Evolutionary conservation across 345 rosid genomes (phyloP).

Genomic region (Eutrema japonicum): DNA sequence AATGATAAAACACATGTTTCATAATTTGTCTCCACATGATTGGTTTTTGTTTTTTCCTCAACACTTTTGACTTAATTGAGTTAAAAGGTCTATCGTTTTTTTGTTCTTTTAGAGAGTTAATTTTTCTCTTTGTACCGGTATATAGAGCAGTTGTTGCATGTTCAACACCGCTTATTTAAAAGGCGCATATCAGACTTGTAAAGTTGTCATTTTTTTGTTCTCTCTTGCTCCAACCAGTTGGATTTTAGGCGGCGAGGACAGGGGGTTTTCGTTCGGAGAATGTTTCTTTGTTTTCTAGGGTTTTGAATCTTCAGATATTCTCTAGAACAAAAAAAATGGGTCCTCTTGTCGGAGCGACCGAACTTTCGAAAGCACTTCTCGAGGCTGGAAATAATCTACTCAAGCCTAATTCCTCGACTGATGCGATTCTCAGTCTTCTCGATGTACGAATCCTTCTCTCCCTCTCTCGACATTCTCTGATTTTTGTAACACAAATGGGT

Average conservation of each 20-base stretch:
- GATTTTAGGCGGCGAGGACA: slow-evolving; percentile 22
- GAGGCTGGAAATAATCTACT: slow-evolving; percentile 64
- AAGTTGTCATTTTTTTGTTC: slow-evolving; percentile 9
- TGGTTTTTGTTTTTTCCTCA: not conserved
- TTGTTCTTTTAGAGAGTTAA: not conserved
- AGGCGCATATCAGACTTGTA: slow-evolving; percentile 10
- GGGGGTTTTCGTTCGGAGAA: slow-evolving; percentile 18
- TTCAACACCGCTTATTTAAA: slow-evolving; percentile 33
- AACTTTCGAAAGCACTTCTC: slow-evolving; percentile 54
- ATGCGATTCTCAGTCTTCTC: slow-evolving; percentile 56
- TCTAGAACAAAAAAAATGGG: slow-evolving; percentile 48
- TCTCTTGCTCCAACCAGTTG: slow-evolving; percentile 13
- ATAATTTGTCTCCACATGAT: not conserved
- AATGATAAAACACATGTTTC: not conserved
- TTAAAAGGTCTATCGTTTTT: slow-evolving; percentile 1
- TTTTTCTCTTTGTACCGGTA: not conserved
- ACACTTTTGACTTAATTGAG: not conserved
- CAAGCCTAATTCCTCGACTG: slow-evolving; percentile 52
- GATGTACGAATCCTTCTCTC: slow-evolving; percentile 51
- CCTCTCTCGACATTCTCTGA: slow-evolving; percentile 4
- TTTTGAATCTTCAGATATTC: slow-evolving; percentile 23
- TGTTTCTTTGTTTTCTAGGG: slow-evolving; percentile 47
- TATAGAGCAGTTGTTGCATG: slow-evolving; percentile 32
- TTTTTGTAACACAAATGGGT: slow-evolving; percentile 26
- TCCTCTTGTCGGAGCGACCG: slow-evolving; percentile 42